phyloP scores from a whole-genome alignment of 2,329 filamentous ascomycete species.

The Beauveria medogensis region DNA sequence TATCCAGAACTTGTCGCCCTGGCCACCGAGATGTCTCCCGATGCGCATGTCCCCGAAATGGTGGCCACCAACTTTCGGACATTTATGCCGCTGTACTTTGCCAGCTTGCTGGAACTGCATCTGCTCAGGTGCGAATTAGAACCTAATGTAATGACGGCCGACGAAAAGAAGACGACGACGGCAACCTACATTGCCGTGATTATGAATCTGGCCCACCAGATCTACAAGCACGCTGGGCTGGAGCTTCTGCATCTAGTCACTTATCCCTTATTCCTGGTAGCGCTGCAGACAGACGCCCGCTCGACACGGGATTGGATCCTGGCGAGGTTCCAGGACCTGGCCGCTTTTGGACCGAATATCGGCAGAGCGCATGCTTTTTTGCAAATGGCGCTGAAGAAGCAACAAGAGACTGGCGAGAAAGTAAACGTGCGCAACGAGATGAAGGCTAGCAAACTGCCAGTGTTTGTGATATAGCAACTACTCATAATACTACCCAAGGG shows the following conservation, averaged over 20 bases:
- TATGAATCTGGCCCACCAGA: constrained; percentile 26
- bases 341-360: constrained; percentile 24
- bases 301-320: constrained; percentile 27
- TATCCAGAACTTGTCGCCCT: constrained; percentile 21
- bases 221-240: constrained; percentile 24
- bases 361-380: constrained; percentile 23
- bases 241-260: constrained; percentile 24
- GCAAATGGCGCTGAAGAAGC: constrained; percentile 2
- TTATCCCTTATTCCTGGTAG: constrained; percentile 28
- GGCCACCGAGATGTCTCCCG: constrained; percentile 17
- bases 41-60: constrained; percentile 21
- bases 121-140: constrained; percentile 11
- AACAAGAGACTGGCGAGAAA: not conserved
- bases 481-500: no score
- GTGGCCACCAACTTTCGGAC: constrained; percentile 26
- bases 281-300: constrained; percentile 25
- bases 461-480: not conserved
- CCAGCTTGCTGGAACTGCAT: constrained; percentile 22
- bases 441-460: not conserved
- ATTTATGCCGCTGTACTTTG: constrained; percentile 28
- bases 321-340: constrained; percentile 22
- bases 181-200: constrained; percentile 14
- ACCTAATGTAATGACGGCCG: not conserved
- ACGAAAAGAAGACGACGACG: not conserved
- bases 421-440: not conserved